These are phyloP conservation scores for Penicillium malachiteum DNA, from an alignment of 495 filamentous ascomycete species.

Conservation along the genomic window DNA sequence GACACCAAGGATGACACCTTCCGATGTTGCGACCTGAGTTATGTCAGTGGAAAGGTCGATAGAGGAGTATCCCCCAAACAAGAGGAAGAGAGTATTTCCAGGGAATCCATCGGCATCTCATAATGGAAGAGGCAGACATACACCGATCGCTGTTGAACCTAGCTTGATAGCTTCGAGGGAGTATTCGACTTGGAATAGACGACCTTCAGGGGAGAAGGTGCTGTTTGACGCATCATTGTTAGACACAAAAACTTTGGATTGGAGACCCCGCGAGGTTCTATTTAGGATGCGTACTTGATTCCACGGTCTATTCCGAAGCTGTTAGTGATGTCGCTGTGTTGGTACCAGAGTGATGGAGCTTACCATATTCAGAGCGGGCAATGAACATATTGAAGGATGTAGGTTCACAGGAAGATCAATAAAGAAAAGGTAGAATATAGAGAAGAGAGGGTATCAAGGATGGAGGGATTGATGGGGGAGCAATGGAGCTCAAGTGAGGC, in stretches of 20 bases:
- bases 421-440: constrained; percentile 2
- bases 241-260: constrained; percentile 17
- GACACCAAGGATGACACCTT: constrained; percentile 93
- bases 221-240: constrained; percentile 48
- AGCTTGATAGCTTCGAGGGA: constrained; percentile 99
- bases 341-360: constrained; percentile 35
- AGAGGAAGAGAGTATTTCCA: neutral
- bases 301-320: constrained; percentile 73
- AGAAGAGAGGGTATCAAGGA: constrained; percentile 9
- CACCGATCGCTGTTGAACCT: constrained; percentile 95
- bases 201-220: constrained; percentile 99
- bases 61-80: neutral
- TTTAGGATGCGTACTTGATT: constrained; percentile 75
- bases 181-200: constrained; percentile 99
- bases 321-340: constrained; percentile 32
- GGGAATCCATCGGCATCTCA: too few species aligned
- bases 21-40: constrained; percentile 76
- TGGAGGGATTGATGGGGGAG: constrained; percentile 13
- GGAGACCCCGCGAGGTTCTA: neutral
- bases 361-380: constrained; percentile 99
- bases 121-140: constrained; percentile 36
- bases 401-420: constrained; percentile 11
- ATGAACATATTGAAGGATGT: constrained; percentile 82
- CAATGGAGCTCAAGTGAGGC: constrained; percentile 34
- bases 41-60: constrained; percentile 9